A percentile compares a stretch with the other conserved stretches of the same genome.
phyloP scores from a whole-genome alignment of 441 rosid genomes.

The Eutrema salsugineum region DNA sequence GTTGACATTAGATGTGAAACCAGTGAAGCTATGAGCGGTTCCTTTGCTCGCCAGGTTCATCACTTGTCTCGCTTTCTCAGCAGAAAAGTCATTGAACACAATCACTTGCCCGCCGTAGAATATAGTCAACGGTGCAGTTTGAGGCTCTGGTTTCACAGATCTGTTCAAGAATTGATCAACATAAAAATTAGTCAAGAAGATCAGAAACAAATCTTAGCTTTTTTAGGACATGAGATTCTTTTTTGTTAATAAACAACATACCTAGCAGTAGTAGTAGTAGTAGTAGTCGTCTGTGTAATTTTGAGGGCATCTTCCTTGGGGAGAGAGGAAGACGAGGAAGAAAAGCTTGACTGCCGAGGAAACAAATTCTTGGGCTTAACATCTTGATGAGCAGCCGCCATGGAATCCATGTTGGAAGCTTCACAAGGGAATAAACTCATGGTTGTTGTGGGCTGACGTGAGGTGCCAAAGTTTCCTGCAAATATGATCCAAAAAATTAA shows the following conservation, averaged over 20 bases:
- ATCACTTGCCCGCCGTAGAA: conserved; percentile 70
- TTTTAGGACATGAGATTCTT: background rate
- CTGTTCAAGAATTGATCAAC: conserved; percentile 17
- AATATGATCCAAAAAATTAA: background rate
- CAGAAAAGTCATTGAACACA: conserved; percentile 61
- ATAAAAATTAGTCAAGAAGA: background rate
- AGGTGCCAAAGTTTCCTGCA: conserved; percentile 36
- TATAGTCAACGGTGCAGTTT: conserved; percentile 65
- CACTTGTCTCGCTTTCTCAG: conserved; percentile 69
- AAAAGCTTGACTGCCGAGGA: conserved; percentile 44
- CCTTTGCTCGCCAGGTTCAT: conserved; percentile 52
- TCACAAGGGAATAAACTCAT: conserved; percentile 61
- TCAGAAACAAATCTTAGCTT: background rate
- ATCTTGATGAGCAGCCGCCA: background rate
- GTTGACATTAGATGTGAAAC: conserved; percentile 22
- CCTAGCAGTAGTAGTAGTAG: conserved; percentile 31
- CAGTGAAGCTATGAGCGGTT: conserved; percentile 27
- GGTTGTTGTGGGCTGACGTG: conserved; percentile 34
- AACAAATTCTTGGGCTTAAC: conserved; percentile 51
- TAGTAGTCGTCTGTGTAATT: conserved; percentile 17
- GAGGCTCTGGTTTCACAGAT: conserved; percentile 29
- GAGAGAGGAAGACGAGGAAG: conserved; percentile 23
- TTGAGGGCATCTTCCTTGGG: conserved; percentile 32
- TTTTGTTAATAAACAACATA: conserved; percentile 24
- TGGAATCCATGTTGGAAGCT: conserved; percentile 19